Base-by-base conservation (phyloP, 257 asterid species). In the Cinchona pubescens region DNA sequence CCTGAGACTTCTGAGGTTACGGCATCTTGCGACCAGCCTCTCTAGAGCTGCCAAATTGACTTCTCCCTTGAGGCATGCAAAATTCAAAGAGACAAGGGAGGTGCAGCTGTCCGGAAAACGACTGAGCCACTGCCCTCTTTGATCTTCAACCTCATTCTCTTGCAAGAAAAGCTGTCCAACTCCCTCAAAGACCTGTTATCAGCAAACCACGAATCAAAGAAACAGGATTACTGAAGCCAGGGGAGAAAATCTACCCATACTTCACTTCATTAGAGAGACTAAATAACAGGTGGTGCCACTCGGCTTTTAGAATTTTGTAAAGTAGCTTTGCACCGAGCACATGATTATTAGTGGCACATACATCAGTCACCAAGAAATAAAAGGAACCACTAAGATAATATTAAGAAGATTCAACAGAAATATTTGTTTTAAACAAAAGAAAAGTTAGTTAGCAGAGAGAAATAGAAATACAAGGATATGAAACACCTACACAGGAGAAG, bases 51-150 rank as follows among this genome's bases (percentile, higher is more conserved):
- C 80, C 74, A 83, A 77, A 35, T 86, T 89, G 61, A 92, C 94
- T 83, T 87, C 94, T 76, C 98, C 98, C 71, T 84, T 92, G 70
- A 89, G 94, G 85, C 92, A 92, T 45, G 96, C 94, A 75, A 92
- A 92, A 73, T 90, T 92, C 79, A 90, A 81, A 3, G 97, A 88
- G 68, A 88, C 89, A 0, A 92, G 92, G 53, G 97, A 88, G 30
- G 90, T 92, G 81, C 88, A 87, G 79, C 84, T 86, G 23, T 92
- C 91, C 0, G 96, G 97, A 42, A 90, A 90, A 76, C 89, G 88
- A 75, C 94, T 89, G 56, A 92, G 96, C 97, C 97, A 92, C 76
- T 88, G 96, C 49, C 97, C 97, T 83, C 89, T 89, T 29, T 79
- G 88, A 60, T 91, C 98, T 61, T 91, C 98, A 45, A 91, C 85